Evolutionary conservation across 208 protist genomes (phyloP), one percentile per base, ranked within the genome.

Genomic region (Angomonas deanei): DNA sequence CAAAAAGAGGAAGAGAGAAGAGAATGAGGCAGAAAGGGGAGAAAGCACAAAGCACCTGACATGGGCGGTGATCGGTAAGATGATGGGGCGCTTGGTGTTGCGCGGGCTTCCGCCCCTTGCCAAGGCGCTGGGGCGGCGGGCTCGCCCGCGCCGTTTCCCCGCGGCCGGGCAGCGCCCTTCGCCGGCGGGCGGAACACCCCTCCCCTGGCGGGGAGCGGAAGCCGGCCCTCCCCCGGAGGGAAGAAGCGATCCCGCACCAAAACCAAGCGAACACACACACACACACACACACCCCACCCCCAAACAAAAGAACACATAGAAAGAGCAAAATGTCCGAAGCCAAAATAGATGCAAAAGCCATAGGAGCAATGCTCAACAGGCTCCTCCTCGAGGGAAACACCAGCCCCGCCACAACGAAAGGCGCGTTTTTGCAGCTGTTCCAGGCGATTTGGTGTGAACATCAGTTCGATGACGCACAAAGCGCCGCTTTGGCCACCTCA

Each of bases 401-500:
- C 42, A 50, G 19, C 8, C 42, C 42, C 42, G 19, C 42, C 42
- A 19, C 13, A 23, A 19, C 23, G 3, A 50, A 50, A 50, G 4
- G 19, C 8, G 23, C 3, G 5, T 50, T 50, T 50, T 19, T 50
- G 23, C 17, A 61, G 33, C 10, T 27, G 15, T 47, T 31, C 21
- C 10, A 39, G 42, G 34, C 6, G 6, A 24, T 61, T 49, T 23
- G 33, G 27, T 34, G 30, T 49, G 31, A 4, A 17, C 30, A 30
- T 10, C 19, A 49, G 36, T 49, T 31, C 8, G 34, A 21, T 13
- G 73, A 69, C 15, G 46, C 58, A 21, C 76, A 90, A 38, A 84
- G 85, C 11, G 66, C 78, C 50, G 77, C 80, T 23, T 54, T 92
- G 6, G 84, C 80, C 0, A 92, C 84, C 6, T 84, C 86, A 0